Conservation (phyloP, 768 basidiomycete species). For the Phanerochaete sordida region DNA sequence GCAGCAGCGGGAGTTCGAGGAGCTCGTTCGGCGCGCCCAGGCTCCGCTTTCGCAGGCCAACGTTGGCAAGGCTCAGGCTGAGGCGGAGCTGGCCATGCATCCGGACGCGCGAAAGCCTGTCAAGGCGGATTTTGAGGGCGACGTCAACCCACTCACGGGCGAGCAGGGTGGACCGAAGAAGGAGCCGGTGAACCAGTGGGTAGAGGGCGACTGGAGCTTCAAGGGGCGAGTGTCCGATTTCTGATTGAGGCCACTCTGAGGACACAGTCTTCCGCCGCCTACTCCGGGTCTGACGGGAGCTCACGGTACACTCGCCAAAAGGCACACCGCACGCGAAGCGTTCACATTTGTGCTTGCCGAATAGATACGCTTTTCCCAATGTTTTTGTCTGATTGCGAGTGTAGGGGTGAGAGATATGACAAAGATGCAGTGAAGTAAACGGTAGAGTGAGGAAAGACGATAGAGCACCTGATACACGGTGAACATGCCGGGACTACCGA, state of each 20-base stretch:
- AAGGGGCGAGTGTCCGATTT: constrained; percentile 89
- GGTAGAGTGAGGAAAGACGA: neutral
- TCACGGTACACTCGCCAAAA: no score
- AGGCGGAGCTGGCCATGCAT: constrained; percentile 50
- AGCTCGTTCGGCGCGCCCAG: constrained; percentile 66
- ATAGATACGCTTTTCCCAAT: neutral
- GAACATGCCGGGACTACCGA: constrained; percentile 25
- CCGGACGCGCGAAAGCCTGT: constrained; percentile 64
- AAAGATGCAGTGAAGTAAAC: neutral
- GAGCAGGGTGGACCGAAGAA: constrained; percentile 85
- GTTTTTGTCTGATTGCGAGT: neutral
- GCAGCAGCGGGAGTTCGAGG: constrained; percentile 84
- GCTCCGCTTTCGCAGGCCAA: constrained; percentile 32
- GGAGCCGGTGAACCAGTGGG: constrained; percentile 70
- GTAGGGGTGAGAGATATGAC: neutral
- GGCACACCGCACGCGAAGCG: no score
- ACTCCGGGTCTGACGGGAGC: no score
- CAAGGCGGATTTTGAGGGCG: constrained; percentile 72
- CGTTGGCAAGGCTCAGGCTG: constrained; percentile 14
- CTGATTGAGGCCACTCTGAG: constrained; percentile 26
- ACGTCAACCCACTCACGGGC: constrained; percentile 77
- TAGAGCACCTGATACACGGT: neutral
- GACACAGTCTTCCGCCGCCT: no score
- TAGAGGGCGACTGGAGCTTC: constrained; percentile 83
- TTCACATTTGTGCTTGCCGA: neutral